These are phyloP conservation scores for Isatis tinctoria DNA, from an alignment of 345 rosid species.

Conservation along the genomic window DNA sequence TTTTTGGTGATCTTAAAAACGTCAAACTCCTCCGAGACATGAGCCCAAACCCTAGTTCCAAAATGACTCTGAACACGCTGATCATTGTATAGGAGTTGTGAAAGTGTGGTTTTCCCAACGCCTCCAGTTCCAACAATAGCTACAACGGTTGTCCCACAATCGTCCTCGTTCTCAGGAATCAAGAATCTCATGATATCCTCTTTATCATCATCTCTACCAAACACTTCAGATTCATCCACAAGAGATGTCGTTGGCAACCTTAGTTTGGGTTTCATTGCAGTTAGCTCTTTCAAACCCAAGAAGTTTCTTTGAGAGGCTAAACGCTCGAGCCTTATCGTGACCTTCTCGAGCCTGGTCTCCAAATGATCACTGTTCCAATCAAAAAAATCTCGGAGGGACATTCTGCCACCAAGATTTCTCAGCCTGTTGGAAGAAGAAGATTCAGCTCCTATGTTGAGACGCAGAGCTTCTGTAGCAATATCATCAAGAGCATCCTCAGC, in stretches of 20 bases:
- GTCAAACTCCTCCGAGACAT: slow-evolving; percentile 42
- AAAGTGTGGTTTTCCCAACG: slow-evolving; percentile 42
- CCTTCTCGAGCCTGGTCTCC: slow-evolving; percentile 27
- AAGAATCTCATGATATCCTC: slow-evolving; percentile 22
- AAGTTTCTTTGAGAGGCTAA: slow-evolving; percentile 25
- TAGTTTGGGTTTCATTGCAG: background rate
- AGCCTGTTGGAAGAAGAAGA: slow-evolving; percentile 8
- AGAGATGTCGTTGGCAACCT: slow-evolving; percentile 36
- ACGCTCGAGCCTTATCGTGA: slow-evolving; percentile 26
- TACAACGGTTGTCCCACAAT: background rate
- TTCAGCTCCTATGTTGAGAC: slow-evolving; percentile 25
- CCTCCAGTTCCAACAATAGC: slow-evolving; percentile 41
- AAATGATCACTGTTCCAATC: slow-evolving; percentile 20
- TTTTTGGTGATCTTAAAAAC: slow-evolving; percentile 36
- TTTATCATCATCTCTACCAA: slow-evolving; percentile 35
- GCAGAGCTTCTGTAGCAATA: slow-evolving; percentile 30
- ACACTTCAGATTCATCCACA: slow-evolving; percentile 25
- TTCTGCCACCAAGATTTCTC: slow-evolving; percentile 10
- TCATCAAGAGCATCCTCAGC: slow-evolving; percentile 36
- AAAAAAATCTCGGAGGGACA: slow-evolving; percentile 21
- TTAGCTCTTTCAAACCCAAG: slow-evolving; percentile 24
- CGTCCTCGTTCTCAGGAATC: slow-evolving; percentile 19
- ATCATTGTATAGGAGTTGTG: slow-evolving; percentile 38
- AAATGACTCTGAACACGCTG: slow-evolving; percentile 14
- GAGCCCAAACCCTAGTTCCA: slow-evolving; percentile 31